A percentile compares a stretch with the other conserved stretches of the same genome.
These are phyloP conservation scores for Pseudogymnoascus sp. DNA, from an alignment of 2,329 filamentous ascomycete species.

Conservation along the genomic window DNA sequence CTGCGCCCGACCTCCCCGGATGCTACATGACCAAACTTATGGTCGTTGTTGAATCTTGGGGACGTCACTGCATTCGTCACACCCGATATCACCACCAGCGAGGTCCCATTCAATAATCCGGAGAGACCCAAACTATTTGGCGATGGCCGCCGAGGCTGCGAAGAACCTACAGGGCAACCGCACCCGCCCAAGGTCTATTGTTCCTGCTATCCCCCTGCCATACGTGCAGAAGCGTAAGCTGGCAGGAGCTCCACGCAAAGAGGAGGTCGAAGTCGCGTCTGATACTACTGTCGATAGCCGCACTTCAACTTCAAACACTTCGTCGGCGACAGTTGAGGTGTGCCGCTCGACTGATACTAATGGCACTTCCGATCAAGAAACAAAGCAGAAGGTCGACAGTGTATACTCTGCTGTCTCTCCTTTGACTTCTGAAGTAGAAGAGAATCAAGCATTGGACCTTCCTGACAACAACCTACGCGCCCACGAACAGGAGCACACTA, in stretches of 20 bases:
- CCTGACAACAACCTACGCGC: not conserved
- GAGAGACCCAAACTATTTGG: constrained; percentile 20
- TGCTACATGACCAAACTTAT: constrained; percentile 25
- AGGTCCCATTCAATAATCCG: constrained; percentile 10
- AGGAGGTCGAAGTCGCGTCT: constrained; percentile 16
- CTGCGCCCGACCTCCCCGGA: constrained; percentile 24
- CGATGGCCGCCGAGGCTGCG: constrained; percentile 20
- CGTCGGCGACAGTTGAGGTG: not conserved
- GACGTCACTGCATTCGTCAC: constrained; percentile 23
- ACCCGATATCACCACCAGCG: constrained; percentile 1
- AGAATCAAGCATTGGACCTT: constrained; percentile 1
- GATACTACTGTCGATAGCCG: not conserved
- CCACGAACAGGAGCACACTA: not conserved
- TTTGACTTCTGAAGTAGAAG: not conserved
- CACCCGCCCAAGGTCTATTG: constrained; percentile 21
- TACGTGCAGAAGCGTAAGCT: constrained; percentile 27
- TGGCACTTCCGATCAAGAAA: not conserved
- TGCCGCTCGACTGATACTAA: not conserved
- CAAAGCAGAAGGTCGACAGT: not conserved
- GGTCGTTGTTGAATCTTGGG: constrained; percentile 31
- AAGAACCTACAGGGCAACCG: constrained; percentile 26
- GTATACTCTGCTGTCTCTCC: not conserved
- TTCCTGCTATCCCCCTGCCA: constrained; percentile 27
- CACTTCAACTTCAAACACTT: constrained; percentile 3
- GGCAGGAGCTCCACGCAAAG: constrained; percentile 18